A percentile compares a stretch with the other conserved stretches of the same genome.
Evolutionary conservation across 257 asterid species (phyloP).

Genomic region (Catharanthus roseus): DNA sequence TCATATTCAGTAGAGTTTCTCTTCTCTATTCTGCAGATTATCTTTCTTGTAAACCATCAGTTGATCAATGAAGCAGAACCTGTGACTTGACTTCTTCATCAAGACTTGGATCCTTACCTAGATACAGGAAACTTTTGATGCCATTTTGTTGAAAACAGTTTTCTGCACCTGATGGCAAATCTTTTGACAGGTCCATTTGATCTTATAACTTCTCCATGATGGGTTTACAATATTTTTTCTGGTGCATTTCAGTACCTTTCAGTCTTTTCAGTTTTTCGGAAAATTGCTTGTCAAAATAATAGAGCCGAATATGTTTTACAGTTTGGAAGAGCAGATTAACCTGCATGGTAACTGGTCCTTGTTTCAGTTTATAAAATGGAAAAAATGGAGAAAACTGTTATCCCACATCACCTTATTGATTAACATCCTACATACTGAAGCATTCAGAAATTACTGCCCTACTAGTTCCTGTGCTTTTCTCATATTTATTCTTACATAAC

Average conservation of each 20-base stretch:
- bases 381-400: not conserved
- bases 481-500: conserved; percentile 20
- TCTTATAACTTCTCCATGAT: not conserved
- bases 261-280: not conserved
- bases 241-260: not conserved
- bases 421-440: not conserved
- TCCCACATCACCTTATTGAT: not conserved
- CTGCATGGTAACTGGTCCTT: not conserved
- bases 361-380: too few species aligned
- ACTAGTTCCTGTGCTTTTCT: not conserved
- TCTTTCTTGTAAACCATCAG: not conserved
- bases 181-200: not conserved
- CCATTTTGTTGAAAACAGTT: not conserved
- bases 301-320: not conserved
- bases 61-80: not conserved
- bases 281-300: not conserved
- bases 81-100: not conserved
- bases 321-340: not conserved
- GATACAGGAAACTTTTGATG: not conserved
- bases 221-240: not conserved
- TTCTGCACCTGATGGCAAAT: not conserved
- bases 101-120: not conserved
- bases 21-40: not conserved
- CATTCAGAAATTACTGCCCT: not conserved
- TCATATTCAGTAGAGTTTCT: conserved; percentile 3